Evolutionary conservation across 768 basidiomycete species (phyloP).

Genomic region (Suillus americanus): DNA sequence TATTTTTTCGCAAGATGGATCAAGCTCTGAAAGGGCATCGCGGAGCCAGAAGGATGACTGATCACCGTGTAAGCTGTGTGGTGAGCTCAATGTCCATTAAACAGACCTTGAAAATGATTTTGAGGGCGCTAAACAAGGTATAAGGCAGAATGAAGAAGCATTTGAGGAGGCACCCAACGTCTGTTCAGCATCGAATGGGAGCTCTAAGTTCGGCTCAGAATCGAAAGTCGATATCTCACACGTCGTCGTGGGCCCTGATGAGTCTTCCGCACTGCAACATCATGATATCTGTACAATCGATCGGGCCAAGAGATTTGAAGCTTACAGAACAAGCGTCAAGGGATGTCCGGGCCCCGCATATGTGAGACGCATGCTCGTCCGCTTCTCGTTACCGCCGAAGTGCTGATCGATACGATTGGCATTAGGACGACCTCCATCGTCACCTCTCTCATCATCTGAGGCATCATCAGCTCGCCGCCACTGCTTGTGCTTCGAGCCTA

Average conservation of each 20-base stretch:
- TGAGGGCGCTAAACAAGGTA: slow-evolving; percentile 52
- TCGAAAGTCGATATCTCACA: slow-evolving; percentile 88
- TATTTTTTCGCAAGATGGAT: slow-evolving; percentile 83
- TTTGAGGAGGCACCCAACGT: slow-evolving; percentile 39
- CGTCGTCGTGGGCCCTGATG: slow-evolving; percentile 77
- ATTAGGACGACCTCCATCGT: slow-evolving; percentile 19
- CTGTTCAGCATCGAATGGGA: slow-evolving; percentile 70
- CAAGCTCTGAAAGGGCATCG: slow-evolving; percentile 89
- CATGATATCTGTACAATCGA: neutral
- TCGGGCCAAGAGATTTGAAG: slow-evolving; percentile 14
- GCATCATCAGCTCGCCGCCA: slow-evolving; percentile 50
- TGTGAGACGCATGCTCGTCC: slow-evolving; percentile 83
- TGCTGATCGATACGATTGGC: slow-evolving; percentile 53
- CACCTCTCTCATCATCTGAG: slow-evolving; percentile 42
- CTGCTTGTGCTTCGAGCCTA: slow-evolving; percentile 40
- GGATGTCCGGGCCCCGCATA: slow-evolving; percentile 80
- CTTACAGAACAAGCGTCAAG: slow-evolving; percentile 76
- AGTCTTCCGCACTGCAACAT: slow-evolving; percentile 67
- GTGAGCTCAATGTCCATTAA: neutral
- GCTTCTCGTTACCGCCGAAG: slow-evolving; percentile 56
- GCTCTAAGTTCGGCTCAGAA: slow-evolving; percentile 76
- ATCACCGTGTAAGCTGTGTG: neutral
- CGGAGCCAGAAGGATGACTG: slow-evolving; percentile 86
- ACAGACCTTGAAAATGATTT: slow-evolving; percentile 81
- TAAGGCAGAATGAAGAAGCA: slow-evolving; percentile 3